phyloP scores from a whole-genome alignment of 192 early-diverging fungal species.

The Coemansia umbellata region DNA sequence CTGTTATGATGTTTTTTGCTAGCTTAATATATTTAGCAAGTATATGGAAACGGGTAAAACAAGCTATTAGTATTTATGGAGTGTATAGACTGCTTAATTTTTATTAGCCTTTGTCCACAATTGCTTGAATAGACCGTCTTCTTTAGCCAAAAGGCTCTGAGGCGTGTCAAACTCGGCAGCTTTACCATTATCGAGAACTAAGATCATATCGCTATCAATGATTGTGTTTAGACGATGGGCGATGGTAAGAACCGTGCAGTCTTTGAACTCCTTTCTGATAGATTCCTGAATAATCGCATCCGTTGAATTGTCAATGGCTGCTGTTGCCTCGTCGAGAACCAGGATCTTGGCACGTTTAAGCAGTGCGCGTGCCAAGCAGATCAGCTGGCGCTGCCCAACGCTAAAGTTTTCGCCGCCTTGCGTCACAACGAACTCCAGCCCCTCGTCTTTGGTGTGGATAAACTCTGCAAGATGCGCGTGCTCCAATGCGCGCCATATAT shows the following conservation, averaged over 20 bases:
- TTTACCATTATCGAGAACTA: slow-evolving; percentile 70
- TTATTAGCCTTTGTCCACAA: background rate
- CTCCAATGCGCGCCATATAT: slow-evolving; percentile 72
- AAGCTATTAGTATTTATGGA: background rate
- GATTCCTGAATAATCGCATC: slow-evolving; percentile 72
- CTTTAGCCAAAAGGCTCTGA: background rate
- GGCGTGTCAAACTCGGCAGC: slow-evolving; percentile 73
- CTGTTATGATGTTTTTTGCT: background rate
- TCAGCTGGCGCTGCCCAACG: slow-evolving; percentile 78
- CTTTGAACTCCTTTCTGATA: slow-evolving; percentile 64
- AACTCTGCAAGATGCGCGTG: slow-evolving; percentile 64
- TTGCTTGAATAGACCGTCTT: background rate
- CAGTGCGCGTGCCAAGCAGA: slow-evolving; percentile 49
- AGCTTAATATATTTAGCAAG: background rate
- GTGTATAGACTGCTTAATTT: background rate
- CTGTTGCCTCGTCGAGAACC: slow-evolving; percentile 87
- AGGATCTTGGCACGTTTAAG: background rate
- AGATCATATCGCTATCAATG: slow-evolving; percentile 67
- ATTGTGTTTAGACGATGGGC: slow-evolving; percentile 81
- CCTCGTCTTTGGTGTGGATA: slow-evolving; percentile 59
- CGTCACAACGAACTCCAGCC: slow-evolving; percentile 69
- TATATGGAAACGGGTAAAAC: background rate
- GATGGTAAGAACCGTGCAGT: slow-evolving; percentile 80
- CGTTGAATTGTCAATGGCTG: slow-evolving; percentile 58
- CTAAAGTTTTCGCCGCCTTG: slow-evolving; percentile 86